Percentiles rank a stretch among this genome's conserved stretches.
These are phyloP conservation scores for Epichloe festucae DNA, from an alignment of 2,329 filamentous ascomycete species.

Conservation along the genomic window DNA sequence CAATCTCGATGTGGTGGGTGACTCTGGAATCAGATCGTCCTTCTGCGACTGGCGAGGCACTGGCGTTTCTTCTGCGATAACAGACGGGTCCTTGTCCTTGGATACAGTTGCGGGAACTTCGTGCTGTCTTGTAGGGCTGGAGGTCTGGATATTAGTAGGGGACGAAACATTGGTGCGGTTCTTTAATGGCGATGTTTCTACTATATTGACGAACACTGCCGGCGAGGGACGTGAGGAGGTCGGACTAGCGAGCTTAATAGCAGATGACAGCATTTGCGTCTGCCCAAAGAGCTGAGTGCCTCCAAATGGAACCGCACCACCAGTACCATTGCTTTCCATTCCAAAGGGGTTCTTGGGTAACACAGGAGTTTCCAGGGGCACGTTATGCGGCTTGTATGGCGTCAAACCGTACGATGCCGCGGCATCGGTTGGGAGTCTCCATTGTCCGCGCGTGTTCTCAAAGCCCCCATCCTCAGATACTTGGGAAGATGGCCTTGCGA, in stretches of 20 bases:
- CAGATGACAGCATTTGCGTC: slow-evolving; percentile 41
- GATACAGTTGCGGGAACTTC: slow-evolving; percentile 18
- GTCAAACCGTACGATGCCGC: slow-evolving; percentile 13
- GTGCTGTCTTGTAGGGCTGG: slow-evolving; percentile 26
- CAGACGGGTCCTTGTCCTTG: slow-evolving; percentile 8
- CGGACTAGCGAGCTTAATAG: slow-evolving; percentile 34
- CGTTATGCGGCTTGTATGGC: slow-evolving; percentile 16
- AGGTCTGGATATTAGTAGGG: slow-evolving; percentile 26
- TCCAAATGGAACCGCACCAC: slow-evolving; percentile 22
- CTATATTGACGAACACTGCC: slow-evolving; percentile 27
- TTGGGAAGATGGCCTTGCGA: slow-evolving; percentile 26
- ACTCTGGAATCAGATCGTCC: slow-evolving; percentile 24
- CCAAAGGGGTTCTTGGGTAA: slow-evolving; percentile 36
- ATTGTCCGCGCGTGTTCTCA: slow-evolving; percentile 24
- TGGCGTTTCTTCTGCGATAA: slow-evolving; percentile 14
- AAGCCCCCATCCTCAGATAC: slow-evolving; percentile 28
- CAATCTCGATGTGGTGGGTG: slow-evolving; percentile 17
- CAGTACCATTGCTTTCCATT: slow-evolving; percentile 18
- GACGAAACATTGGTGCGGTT: slow-evolving; percentile 34
- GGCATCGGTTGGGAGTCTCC: slow-evolving; percentile 23
- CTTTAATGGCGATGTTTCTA: slow-evolving; percentile 36
- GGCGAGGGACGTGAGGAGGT: slow-evolving; percentile 47
- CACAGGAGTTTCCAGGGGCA: slow-evolving; percentile 36
- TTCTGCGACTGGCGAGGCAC: slow-evolving; percentile 12
- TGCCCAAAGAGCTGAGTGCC: slow-evolving; percentile 40